Evolutionary conservation across 345 rosid genomes (phyloP).

Genomic region (Rhodamnia rubescens): DNA sequence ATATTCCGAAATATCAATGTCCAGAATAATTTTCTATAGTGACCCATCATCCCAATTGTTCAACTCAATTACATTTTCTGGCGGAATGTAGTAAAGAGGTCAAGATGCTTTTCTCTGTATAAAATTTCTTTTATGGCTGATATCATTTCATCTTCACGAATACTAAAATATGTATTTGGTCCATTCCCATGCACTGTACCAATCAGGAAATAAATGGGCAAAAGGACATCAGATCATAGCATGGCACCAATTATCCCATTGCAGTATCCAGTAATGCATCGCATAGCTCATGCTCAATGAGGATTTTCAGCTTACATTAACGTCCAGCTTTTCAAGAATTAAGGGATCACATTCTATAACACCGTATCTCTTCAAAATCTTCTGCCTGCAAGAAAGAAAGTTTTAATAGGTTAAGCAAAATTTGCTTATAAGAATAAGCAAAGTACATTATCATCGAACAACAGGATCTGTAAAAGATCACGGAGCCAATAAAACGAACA

Average conservation of each 20-base stretch:
- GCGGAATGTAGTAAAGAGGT: neutral
- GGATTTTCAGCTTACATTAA: slow-evolving; percentile 50
- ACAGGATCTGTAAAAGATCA: neutral
- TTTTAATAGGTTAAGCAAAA: neutral
- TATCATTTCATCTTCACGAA: neutral
- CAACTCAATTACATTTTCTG: neutral
- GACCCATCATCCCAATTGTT: neutral
- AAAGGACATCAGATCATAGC: neutral
- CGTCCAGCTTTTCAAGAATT: slow-evolving; percentile 61
- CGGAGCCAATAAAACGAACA: neutral
- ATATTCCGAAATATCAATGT: neutral
- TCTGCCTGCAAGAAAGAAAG: slow-evolving; percentile 39
- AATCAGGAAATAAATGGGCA: neutral
- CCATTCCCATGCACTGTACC: neutral
- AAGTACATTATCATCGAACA: neutral
- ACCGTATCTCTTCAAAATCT: slow-evolving; percentile 55
- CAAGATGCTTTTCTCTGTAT: neutral
- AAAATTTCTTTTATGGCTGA: neutral
- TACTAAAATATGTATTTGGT: neutral
- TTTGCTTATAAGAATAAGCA: neutral
- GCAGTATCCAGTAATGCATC: neutral
- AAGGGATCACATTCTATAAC: slow-evolving; percentile 84
- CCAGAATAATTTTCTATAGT: neutral
- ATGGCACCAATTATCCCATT: neutral
- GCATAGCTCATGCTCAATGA: neutral